These are phyloP conservation scores for Thermoascus crustaceus DNA, from an alignment of 2,329 filamentous ascomycete genomes.

Conservation along the genomic window DNA sequence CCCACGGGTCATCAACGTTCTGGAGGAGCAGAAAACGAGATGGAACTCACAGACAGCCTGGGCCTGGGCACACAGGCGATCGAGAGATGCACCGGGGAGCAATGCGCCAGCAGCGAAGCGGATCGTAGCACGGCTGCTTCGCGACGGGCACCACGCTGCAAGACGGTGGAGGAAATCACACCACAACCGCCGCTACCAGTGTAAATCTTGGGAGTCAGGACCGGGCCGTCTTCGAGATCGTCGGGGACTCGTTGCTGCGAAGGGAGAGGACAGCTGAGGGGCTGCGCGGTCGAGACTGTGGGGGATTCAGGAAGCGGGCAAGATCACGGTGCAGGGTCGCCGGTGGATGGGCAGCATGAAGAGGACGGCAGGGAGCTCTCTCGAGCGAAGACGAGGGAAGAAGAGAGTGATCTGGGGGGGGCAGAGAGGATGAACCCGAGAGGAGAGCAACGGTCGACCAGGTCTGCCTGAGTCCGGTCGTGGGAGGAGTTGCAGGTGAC, in stretches of 20 bases:
- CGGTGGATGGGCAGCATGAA: conserved; percentile 26
- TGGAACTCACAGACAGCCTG: neutral
- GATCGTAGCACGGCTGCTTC: conserved; percentile 24
- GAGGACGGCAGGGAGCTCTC: conserved; percentile 10
- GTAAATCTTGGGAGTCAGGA: neutral
- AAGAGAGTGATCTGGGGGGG: conserved; percentile 4
- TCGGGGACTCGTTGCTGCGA: neutral
- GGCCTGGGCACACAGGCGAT: neutral
- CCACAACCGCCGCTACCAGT: conserved; percentile 1
- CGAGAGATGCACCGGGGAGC: conserved; percentile 27
- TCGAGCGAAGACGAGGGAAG: conserved; percentile 2
- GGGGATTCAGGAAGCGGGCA: conserved; percentile 26
- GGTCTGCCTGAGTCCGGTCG: too few relatives aligned
- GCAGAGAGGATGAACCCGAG: conserved; percentile 2
- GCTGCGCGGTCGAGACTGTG: conserved; percentile 17
- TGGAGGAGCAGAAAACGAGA: conserved; percentile 9
- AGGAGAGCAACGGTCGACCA: conserved; percentile 7
- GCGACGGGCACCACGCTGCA: conserved; percentile 13
- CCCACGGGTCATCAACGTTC: conserved; percentile 3
- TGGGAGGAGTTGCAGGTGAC: conserved; percentile 2
- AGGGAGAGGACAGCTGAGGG: conserved; percentile 3
- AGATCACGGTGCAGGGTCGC: conserved; percentile 24
- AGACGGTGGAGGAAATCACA: conserved; percentile 1
- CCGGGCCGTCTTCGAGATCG: neutral
- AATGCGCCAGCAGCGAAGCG: conserved; percentile 29